Evolutionary conservation across 106 monocot genomes (phyloP).

Genomic region (Cymbidium sinense): DNA sequence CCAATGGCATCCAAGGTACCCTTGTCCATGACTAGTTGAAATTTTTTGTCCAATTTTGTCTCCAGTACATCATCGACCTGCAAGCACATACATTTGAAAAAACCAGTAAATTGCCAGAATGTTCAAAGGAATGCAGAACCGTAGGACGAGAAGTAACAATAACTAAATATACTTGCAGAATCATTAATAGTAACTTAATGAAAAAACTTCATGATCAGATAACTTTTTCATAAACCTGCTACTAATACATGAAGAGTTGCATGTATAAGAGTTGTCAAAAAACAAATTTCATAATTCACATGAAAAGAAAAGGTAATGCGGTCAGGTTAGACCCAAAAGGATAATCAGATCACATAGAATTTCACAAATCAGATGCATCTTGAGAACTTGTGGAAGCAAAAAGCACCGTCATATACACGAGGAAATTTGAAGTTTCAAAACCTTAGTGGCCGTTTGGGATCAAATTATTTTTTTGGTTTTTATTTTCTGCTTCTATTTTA

Average conservation of each 20-base stretch:
- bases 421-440: too few species aligned
- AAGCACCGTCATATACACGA: background rate
- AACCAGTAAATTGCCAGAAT: background rate
- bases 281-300: background rate
- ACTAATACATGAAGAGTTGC: background rate
- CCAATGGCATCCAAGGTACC: constrained; percentile 96
- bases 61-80: constrained; percentile 92
- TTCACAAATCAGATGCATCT: background rate
- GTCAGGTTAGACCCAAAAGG: background rate
- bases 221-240: too few species aligned
- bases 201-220: background rate
- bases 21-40: constrained; percentile 70
- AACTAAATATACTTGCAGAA: background rate
- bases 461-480: too few species aligned
- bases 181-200: background rate
- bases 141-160: background rate
- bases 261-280: background rate
- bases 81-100: background rate
- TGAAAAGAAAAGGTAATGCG: background rate
- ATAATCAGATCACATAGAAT: background rate
- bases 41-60: constrained; percentile 66
- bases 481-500: too few species aligned
- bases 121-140: background rate
- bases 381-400: background rate
- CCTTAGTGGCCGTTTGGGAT: too few species aligned